Evolutionary conservation across 2,329 filamentous ascomycete genomes (phyloP).

Genomic region (Trichoderma semiorbis): DNA sequence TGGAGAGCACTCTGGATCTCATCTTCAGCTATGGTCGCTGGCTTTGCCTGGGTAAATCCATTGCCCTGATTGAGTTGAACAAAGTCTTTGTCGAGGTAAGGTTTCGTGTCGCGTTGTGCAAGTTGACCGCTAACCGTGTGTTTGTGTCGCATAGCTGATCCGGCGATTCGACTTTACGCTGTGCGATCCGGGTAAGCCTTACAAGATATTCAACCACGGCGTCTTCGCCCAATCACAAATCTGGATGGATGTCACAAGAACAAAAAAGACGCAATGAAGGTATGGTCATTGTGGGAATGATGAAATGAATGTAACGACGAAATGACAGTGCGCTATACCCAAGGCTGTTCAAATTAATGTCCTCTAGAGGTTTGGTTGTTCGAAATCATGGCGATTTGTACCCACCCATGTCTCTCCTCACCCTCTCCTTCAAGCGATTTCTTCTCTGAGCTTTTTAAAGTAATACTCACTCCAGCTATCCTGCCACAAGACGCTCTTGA

Average conservation of each 20-base stretch:
- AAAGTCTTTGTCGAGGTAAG: constrained; percentile 34
- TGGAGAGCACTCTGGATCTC: constrained; percentile 34
- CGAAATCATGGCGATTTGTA: neutral
- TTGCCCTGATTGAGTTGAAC: constrained; percentile 32
- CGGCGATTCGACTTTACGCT: constrained; percentile 18
- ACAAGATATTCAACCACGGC: constrained; percentile 8
- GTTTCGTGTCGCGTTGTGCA: neutral
- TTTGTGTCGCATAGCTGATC: neutral
- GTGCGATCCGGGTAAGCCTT: constrained; percentile 7
- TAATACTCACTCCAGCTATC: neutral
- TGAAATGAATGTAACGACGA: neutral
- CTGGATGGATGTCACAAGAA: neutral
- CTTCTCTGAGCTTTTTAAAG: neutral
- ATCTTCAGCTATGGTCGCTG: constrained; percentile 29
- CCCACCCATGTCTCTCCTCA: neutral
- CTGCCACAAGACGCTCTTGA: constrained; percentile 2
- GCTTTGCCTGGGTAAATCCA: constrained; percentile 30
- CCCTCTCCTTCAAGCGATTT: neutral
- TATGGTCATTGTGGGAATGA: neutral
- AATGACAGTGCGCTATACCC: neutral
- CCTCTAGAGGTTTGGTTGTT: neutral
- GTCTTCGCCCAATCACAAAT: neutral
- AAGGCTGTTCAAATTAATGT: neutral
- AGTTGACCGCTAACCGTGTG: neutral
- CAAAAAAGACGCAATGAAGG: neutral